Percentiles rank a stretch among this genome's conserved stretches.
Conservation (phyloP, 208 protist genomes). For the Crithidia mellificae region DNA sequence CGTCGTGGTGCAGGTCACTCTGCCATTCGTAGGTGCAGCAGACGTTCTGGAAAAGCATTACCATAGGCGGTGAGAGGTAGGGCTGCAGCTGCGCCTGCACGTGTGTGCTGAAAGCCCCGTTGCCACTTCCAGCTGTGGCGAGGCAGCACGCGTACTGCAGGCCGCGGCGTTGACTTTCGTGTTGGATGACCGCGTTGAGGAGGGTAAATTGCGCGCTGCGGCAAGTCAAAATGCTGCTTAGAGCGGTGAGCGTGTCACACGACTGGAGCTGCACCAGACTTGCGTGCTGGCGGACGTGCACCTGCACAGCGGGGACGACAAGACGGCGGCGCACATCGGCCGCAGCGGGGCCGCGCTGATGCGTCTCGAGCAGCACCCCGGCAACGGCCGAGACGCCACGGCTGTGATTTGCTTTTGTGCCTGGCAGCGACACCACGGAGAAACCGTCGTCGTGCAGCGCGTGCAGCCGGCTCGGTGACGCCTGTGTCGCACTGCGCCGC, state of each 20-base stretch:
- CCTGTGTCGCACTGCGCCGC: background rate
- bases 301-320: slow-evolving; percentile 21
- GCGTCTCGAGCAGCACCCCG: slow-evolving; percentile 26
- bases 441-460: slow-evolving; percentile 23
- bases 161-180: slow-evolving; percentile 20
- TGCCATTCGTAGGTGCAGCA: slow-evolving; percentile 25
- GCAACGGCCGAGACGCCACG: background rate
- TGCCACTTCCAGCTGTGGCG: background rate
- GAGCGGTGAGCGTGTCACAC: slow-evolving; percentile 16
- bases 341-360: slow-evolving; percentile 12
- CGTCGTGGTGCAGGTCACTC: slow-evolving; percentile 13
- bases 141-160: slow-evolving; percentile 33
- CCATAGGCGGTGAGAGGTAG: slow-evolving; percentile 20
- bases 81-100: slow-evolving; percentile 22
- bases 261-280: slow-evolving; percentile 22
- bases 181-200: slow-evolving; percentile 27
- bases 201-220: slow-evolving; percentile 21
- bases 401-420: slow-evolving; percentile 8
- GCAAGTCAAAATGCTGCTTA: slow-evolving; percentile 11
- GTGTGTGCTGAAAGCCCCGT: background rate
- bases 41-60: slow-evolving; percentile 16
- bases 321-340: slow-evolving; percentile 18
- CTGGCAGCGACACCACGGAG: slow-evolving; percentile 18
- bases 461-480: slow-evolving; percentile 6
- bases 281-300: slow-evolving; percentile 3